phyloP scores from a whole-genome alignment of 2,329 filamentous ascomycete species.

The Phialemonium atrogriseum region DNA sequence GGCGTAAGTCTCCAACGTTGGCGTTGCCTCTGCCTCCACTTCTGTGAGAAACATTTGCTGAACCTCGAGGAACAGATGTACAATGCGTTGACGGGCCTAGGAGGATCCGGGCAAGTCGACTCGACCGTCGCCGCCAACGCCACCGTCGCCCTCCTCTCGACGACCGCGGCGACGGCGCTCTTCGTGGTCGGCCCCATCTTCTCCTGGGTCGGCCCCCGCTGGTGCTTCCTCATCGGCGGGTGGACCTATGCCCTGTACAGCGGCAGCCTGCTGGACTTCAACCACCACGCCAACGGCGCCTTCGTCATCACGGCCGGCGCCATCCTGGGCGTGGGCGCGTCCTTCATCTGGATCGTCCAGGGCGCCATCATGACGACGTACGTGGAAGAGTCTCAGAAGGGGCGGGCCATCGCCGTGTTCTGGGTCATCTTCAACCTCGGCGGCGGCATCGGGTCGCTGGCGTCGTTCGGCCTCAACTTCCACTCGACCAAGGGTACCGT shows the following conservation, averaged over 20 bases:
- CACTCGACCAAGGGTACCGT: conserved; percentile 32
- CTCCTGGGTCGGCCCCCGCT: conserved; percentile 29
- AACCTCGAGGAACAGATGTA: conserved; percentile 28
- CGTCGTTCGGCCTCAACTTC: conserved; percentile 34
- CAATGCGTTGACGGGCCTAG: conserved; percentile 35
- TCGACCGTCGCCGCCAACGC: conserved; percentile 35
- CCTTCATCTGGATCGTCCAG: conserved; percentile 37
- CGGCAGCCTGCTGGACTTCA: conserved; percentile 34
- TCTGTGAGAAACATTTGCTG: no score
- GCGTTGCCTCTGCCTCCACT: neutral
- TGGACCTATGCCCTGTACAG: conserved; percentile 38
- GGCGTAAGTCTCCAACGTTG: conserved; percentile 32
- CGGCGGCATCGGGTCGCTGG: conserved; percentile 33
- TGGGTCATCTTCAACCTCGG: conserved; percentile 39
- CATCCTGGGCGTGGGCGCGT: conserved; percentile 34
- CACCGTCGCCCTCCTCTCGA: conserved; percentile 32
- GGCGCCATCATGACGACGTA: conserved; percentile 41
- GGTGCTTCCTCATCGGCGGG: conserved; percentile 33
- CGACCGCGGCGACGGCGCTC: conserved; percentile 32
- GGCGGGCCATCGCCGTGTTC: conserved; percentile 32
- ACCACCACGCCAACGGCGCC: conserved; percentile 26
- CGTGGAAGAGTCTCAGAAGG: conserved; percentile 31
- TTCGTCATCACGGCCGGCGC: conserved; percentile 36
- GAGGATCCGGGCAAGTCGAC: conserved; percentile 36
- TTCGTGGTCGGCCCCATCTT: conserved; percentile 36